These are phyloP conservation scores for Psilocybe azurescens DNA, from an alignment of 768 basidiomycete genomes.

Conservation along the genomic window DNA sequence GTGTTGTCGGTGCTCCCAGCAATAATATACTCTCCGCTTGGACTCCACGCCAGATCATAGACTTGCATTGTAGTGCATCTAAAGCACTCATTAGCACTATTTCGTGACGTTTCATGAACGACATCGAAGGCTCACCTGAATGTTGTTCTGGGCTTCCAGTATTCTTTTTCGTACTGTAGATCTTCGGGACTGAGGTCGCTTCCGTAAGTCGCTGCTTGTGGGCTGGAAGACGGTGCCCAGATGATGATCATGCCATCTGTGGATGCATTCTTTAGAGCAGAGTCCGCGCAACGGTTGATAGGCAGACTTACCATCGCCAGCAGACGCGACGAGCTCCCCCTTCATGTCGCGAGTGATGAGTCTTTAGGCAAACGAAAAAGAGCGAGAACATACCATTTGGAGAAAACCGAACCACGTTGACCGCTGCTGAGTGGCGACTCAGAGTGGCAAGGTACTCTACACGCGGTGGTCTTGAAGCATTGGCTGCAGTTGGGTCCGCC, in stretches of 20 bases:
- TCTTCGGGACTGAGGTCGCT: slow-evolving; percentile 82
- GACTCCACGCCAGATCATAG: slow-evolving; percentile 98
- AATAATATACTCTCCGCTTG: slow-evolving; percentile 90
- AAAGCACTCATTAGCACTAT: not conserved
- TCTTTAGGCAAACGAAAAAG: not conserved
- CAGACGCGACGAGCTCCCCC: slow-evolving; percentile 92
- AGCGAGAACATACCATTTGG: slow-evolving; percentile 74
- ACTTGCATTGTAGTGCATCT: slow-evolving; percentile 96
- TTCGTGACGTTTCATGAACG: not conserved
- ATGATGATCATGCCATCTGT: slow-evolving; percentile 97
- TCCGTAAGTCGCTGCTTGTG: slow-evolving; percentile 78
- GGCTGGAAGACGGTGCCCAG: slow-evolving; percentile 85
- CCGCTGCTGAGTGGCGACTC: slow-evolving; percentile 89
- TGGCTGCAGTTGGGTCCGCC: slow-evolving; percentile 36
- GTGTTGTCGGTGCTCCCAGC: slow-evolving; percentile 98
- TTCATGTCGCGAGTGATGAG: slow-evolving; percentile 31
- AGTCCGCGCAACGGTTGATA: slow-evolving; percentile 16
- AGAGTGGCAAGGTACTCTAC: slow-evolving; percentile 97
- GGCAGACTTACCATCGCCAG: slow-evolving; percentile 85
- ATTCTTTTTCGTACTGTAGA: slow-evolving; percentile 88
- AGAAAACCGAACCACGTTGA: slow-evolving; percentile 96
- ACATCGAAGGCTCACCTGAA: slow-evolving; percentile 58
- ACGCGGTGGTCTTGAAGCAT: slow-evolving; percentile 60
- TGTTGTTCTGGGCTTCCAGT: slow-evolving; percentile 89
- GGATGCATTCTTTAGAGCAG: slow-evolving; percentile 1